Evolutionary conservation across 2,329 filamentous ascomycete genomes (phyloP), one percentile per base, ranked within the genome.

Genomic region (Aspergillus pseudoviridinutans): DNA sequence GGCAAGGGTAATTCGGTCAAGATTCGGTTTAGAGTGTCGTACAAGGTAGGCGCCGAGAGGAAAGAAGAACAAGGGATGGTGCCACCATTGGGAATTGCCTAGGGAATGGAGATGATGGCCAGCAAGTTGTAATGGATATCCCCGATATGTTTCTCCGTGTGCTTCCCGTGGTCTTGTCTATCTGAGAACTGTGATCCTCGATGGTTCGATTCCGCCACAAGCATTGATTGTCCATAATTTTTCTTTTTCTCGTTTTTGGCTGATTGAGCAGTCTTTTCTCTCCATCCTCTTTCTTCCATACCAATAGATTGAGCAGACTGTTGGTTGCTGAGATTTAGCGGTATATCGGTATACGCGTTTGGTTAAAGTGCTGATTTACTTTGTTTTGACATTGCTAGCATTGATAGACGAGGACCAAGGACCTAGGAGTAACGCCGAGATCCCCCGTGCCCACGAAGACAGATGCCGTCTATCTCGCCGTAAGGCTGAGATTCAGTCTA

Each of bases 41-140:
- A 97, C 76, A 85, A 84, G 67, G 72, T 94, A 12, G 88, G 84
- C 3, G 80, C 76, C 2, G 71, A 81, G 62, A 69, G 73, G 59
- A 87, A 85, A 71, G 87, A 88, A 58, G 91, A 97, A 76, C 91
- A 88, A 78, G 93, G 93, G 4, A 90, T 93, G 77, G 87, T 97
- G 64, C 79, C 89, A 10, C 86, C 90, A 61, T 84, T 97, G 68
- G 87, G 87, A 46, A 83, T 97, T 68, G 84, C 85, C 66, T 94
- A 68, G 53, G 20, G 4, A 20, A 25, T 42, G 49, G 38, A 29
- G 22, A 22, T n/a, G 53, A 42, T 27, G 51, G 41, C 14, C 32
- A 17, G 32, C 32, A 25, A 41, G 41, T 47, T 7, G 12, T 25
- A 14, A 25, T 53, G 41, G 24, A 12, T 24, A 50, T 41, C 35